Conservation (phyloP, 345 rosid species). For the Litchi chinensis region DNA sequence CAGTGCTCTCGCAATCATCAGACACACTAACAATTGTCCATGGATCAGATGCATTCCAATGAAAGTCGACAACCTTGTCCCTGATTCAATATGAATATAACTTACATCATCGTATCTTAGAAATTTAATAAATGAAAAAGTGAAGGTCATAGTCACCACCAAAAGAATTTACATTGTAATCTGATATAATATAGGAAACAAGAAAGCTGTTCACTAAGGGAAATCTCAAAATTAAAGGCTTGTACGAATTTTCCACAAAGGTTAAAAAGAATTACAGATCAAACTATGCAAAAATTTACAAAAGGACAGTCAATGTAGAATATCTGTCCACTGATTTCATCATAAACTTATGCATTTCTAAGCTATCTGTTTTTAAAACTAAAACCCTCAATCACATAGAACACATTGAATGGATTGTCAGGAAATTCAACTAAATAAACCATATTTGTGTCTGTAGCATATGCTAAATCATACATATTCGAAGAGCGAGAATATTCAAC, state of each 20-base stretch:
- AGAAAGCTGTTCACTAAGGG: not conserved
- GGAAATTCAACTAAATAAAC: not conserved
- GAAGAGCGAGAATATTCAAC: not conserved
- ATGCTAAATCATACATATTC: not conserved
- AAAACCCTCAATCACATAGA: not conserved
- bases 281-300: no score
- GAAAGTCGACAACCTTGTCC: constrained; percentile 71
- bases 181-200: not conserved
- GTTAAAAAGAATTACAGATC: not conserved
- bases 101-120: not conserved
- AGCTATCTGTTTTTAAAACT: not conserved
- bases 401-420: not conserved
- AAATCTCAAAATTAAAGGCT: not conserved
- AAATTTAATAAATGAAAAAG: not conserved
- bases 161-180: not conserved
- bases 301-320: not conserved
- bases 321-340: not conserved
- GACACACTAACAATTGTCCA: constrained; percentile 74
- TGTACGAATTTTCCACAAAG: not conserved
- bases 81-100: constrained; percentile 30
- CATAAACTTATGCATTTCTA: not conserved
- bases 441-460: not conserved
- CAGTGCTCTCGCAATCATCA: constrained; percentile 59
- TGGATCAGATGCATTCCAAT: constrained; percentile 69
- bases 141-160: not conserved